Conservation (phyloP, 73 alveolate species). For the Blepharisma stoltei region DNA sequence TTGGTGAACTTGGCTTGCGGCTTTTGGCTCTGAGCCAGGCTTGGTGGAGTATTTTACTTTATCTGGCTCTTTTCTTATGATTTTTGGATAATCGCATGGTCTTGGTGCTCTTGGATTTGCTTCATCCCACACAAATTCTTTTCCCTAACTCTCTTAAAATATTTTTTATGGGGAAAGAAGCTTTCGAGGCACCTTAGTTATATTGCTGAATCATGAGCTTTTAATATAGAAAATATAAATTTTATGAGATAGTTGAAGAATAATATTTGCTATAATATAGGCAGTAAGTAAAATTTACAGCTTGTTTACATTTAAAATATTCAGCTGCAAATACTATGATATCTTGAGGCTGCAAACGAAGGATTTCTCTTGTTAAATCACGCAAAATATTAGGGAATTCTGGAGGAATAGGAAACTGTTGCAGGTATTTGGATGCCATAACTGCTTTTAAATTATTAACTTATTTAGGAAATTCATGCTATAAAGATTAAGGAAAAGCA, state of each 20-base stretch:
- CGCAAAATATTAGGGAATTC: constrained; percentile 23
- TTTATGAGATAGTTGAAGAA: too few relatives aligned
- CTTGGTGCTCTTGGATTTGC: constrained; percentile 2
- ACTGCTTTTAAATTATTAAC: too few relatives aligned
- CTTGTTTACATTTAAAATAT: constrained; percentile 11
- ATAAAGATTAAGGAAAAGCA: too few relatives aligned
- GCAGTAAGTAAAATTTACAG: neutral
- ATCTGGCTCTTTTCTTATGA: neutral
- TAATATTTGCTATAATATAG: too few relatives aligned
- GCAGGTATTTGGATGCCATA: constrained; percentile 34
- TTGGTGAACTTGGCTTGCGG: neutral
- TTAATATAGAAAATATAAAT: too few relatives aligned
- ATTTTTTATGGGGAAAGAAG: too few relatives aligned
- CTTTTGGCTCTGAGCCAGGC: neutral
- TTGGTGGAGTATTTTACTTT: neutral
- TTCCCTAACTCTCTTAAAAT: too few relatives aligned
- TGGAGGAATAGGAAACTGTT: constrained; percentile 27
- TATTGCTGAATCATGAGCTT: too few relatives aligned
- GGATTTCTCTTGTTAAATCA: constrained; percentile 32
- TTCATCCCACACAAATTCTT: neutral
- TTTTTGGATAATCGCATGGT: constrained; percentile 22
- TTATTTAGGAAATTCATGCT: too few relatives aligned
- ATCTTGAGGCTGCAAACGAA: constrained; percentile 32
- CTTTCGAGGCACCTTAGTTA: too few relatives aligned
- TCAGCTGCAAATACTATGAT: constrained; percentile 27